These are phyloP conservation scores for Craspedostauros australis DNA, from an alignment of 108 stramenopile species.

Conservation along the genomic window DNA sequence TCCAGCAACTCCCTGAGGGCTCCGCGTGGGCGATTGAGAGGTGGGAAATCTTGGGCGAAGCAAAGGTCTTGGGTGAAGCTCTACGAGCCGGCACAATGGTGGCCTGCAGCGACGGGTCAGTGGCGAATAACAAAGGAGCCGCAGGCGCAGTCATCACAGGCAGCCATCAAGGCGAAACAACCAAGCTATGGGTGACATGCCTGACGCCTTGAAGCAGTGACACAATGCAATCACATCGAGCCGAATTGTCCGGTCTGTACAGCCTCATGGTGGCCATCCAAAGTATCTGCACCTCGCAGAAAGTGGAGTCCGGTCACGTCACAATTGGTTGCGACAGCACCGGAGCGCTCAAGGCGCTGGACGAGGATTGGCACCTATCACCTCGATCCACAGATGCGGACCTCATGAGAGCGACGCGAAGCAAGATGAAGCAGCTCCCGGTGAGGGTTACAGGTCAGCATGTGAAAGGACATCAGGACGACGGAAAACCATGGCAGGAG, in stretches of 20 bases:
- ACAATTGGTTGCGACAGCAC: slow-evolving; percentile 1
- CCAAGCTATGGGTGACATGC: too few species aligned
- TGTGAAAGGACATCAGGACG: slow-evolving; percentile 1
- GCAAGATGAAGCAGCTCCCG: not conserved
- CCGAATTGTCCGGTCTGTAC: not conserved
- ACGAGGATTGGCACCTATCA: not conserved
- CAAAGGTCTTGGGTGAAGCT: too few species aligned
- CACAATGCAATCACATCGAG: not conserved
- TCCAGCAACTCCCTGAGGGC: too few species aligned
- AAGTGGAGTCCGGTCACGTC: not conserved
- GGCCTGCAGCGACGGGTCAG: too few species aligned
- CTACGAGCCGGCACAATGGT: too few species aligned
- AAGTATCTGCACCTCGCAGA: not conserved
- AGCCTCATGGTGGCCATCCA: not conserved
- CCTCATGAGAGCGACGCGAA: not conserved
- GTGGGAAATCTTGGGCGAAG: too few species aligned
- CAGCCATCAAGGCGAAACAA: too few species aligned
- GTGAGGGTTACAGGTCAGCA: not conserved
- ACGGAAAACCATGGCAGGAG: not conserved
- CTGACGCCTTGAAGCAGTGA: too few species aligned
- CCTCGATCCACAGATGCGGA: not conserved
- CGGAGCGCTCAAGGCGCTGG: not conserved
- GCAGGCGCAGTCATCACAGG: too few species aligned
- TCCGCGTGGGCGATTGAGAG: too few species aligned
- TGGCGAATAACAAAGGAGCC: too few species aligned